Evolutionary conservation across 176 grass and related monocot genomes (phyloP), one percentile per base, ranked within the genome.

Genomic region (Leersia perrieri): DNA sequence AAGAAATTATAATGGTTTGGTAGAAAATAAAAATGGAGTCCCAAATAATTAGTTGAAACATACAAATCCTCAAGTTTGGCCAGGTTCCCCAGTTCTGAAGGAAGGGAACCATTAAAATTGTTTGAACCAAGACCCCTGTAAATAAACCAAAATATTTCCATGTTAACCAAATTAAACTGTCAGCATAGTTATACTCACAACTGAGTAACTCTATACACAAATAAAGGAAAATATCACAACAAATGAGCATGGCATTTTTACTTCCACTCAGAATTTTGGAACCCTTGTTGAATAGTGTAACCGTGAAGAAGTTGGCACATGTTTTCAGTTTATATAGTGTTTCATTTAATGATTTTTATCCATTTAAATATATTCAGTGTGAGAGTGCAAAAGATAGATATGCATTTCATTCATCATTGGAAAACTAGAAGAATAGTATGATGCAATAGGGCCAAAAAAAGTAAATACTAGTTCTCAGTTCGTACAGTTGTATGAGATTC

Each of bases 21-120:
- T 34, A 38, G 2, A 68, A 49, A 32, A 62, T n/a, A 34, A 28
- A 20, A 47, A 82, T 28, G 22, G 13, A 53, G 53, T 70, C 1
- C 12, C 35, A 8, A 68, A 72, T 70, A 78, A 45, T 9, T 42
- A 66, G 4, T 22, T 31, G 31, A 83, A 61, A 80, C 60, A 11
- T 76, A 95, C 95, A 92, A 44, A 84, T 89, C 2, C n/a, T 79
- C 4, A 65, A 98, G 92, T 28, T 67, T 89, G 9, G 2, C 60
- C 14, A 98, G 79, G 53, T 89, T 88, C 25, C 95, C 92, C 32
- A 98, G 25, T 65, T 95, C 90, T 3, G 73, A 41, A 62, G 92
- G 95, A 67, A 98, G 63, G 30, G 95, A 72, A 0, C 92, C 95
- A 60, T 16, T 98, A 42, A 95, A 95, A 66, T 95, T 70, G 71